Base-by-base conservation (phyloP, 2,329 filamentous ascomycete species). In the Microsporum ferrugineum region DNA sequence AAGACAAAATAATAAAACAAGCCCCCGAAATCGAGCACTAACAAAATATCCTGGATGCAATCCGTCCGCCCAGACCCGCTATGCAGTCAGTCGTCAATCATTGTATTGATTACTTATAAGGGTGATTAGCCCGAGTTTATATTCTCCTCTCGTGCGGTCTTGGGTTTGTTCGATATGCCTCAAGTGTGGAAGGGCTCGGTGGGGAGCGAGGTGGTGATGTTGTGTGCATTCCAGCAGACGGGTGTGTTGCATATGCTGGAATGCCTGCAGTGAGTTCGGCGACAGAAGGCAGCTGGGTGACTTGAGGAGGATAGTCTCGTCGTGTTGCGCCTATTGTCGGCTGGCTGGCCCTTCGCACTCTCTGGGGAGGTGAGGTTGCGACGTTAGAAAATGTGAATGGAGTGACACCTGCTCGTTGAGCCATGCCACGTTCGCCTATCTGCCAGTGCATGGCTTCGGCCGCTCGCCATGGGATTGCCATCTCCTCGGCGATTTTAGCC, bases 371-470 rank as follows among this genome's bases (percentile, higher is more conserved):
- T 69, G 86, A 80, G 59, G 78, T 70, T 41, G 82, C 80, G 65
- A 81, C 78, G 58, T 78, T 80, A 12, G 85, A 84, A 34, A 89
- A 78, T 2, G 86, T 84, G 74, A 96, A 96, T 1, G 92, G 90
- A 5, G 88, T 86, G 41, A 94, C 90, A 51, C 65, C 41, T 86
- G 88, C 67, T 78, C 78, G 41, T 73, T 61, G 55, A 6, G 91
- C 91, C 90, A 99, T 97, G 68, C 97, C 94, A 67, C 86, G 80
- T 72, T 96, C 90, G 64, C 92, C 92, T 60, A 99, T 80, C 70
- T 95, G 88, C 92, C 94, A 99, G 75, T 97, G 94, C 91, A 96
- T 96, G 3, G 90, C 91, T 76, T 99, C 92, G 56, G 89, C 92
- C 17, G 94, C 91, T 69, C 94, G 84, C 92, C 92, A 97, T 39